These are phyloP conservation scores for Serendipita vermifera DNA, from an alignment of 768 basidiomycete genomes.

Conservation along the genomic window DNA sequence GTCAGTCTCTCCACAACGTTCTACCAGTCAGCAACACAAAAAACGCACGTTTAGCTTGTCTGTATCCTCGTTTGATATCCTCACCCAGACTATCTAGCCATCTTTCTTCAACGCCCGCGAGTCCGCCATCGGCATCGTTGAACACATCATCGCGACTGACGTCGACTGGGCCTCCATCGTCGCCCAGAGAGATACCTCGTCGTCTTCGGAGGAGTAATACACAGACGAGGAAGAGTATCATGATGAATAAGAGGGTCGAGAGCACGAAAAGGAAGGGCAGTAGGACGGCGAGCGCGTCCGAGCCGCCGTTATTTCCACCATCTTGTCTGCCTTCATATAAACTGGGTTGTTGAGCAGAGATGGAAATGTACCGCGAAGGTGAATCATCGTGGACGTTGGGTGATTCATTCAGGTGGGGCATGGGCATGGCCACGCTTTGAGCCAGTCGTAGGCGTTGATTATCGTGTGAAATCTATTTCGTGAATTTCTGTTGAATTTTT, in stretches of 20 bases:
- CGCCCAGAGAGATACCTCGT: conserved; percentile 63
- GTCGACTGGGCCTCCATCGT: conserved; percentile 86
- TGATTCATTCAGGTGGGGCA: no score
- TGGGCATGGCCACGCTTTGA: no score
- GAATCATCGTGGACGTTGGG: no score
- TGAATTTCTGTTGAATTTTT: no score
- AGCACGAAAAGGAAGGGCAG: conserved; percentile 90
- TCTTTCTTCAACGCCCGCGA: conserved; percentile 79
- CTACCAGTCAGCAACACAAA: no score
- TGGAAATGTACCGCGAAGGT: no score
- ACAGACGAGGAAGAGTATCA: conserved; percentile 82
- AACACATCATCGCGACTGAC: conserved; percentile 84
- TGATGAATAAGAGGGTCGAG: conserved; percentile 81
- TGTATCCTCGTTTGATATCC: conserved; percentile 51
- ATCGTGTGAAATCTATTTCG: no score
- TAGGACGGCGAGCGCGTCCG: conserved; percentile 71
- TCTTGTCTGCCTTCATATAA: no score
- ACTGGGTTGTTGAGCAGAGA: no score
- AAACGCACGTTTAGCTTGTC: conserved; percentile 70
- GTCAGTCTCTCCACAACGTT: no score
- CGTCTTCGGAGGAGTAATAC: conserved; percentile 71
- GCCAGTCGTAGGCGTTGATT: no score
- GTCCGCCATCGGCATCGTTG: conserved; percentile 74
- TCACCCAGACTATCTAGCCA: conserved; percentile 84
- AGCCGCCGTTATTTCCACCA: no score